Evolutionary conservation across 768 basidiomycete species (phyloP).

Genomic region (Tylopilus sp.): DNA sequence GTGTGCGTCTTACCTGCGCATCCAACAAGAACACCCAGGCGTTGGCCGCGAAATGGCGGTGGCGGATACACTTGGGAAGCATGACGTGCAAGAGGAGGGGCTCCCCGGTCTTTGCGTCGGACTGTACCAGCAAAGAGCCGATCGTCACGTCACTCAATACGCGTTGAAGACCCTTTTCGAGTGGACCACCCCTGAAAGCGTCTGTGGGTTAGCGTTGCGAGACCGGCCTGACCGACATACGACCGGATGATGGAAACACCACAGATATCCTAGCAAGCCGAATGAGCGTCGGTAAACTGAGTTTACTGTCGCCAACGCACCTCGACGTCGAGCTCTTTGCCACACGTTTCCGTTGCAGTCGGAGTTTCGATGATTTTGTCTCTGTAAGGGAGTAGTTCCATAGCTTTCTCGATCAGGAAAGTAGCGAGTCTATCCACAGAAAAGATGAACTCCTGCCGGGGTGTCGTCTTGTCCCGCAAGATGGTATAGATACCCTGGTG

Average conservation of each 20-base stretch:
- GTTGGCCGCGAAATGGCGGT: slow-evolving; percentile 58
- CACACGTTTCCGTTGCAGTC: slow-evolving; percentile 48
- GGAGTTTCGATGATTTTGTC: slow-evolving; percentile 66
- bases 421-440: slow-evolving; percentile 86
- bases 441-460: slow-evolving; percentile 87
- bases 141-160: slow-evolving; percentile 84
- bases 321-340: slow-evolving; percentile 59
- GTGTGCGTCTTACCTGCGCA: slow-evolving; percentile 56
- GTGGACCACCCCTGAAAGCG: slow-evolving; percentile 69
- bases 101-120: slow-evolving; percentile 80
- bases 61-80: slow-evolving; percentile 73
- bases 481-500: slow-evolving; percentile 85
- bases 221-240: slow-evolving; percentile 40
- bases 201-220: slow-evolving; percentile 1
- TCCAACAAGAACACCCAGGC: slow-evolving; percentile 88
- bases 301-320: slow-evolving; percentile 33
- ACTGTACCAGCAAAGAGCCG: slow-evolving; percentile 89
- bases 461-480: slow-evolving; percentile 67
- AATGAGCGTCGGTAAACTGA: not conserved
- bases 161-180: slow-evolving; percentile 87
- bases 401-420: slow-evolving; percentile 77
- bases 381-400: slow-evolving; percentile 76
- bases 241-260: slow-evolving; percentile 90
- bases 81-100: slow-evolving; percentile 80
- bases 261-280: slow-evolving; percentile 57